Conservation (phyloP, 768 basidiomycete species). For the Suillus subalutaceus region DNA sequence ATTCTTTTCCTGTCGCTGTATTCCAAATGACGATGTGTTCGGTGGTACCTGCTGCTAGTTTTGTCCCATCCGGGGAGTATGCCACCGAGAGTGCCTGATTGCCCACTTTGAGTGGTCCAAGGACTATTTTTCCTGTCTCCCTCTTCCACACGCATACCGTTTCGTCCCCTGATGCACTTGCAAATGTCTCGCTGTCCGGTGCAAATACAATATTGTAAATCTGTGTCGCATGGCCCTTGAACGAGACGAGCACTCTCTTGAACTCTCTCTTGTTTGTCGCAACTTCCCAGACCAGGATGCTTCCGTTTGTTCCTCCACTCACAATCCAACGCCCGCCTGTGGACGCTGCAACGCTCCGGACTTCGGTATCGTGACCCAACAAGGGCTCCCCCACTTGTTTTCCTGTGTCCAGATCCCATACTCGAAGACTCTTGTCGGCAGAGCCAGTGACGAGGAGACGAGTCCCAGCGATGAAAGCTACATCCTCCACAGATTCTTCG, state of each 20-base stretch:
- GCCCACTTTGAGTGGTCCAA: background rate
- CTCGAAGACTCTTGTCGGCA: background rate
- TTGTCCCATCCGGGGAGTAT: background rate
- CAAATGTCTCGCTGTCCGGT: background rate
- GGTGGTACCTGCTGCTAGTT: conserved; percentile 10
- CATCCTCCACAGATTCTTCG: accelerated
- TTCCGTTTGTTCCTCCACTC: conserved; percentile 14
- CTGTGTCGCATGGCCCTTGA: background rate
- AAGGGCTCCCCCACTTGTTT: conserved; percentile 17
- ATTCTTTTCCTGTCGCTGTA: background rate
- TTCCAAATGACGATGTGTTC: conserved; percentile 8
- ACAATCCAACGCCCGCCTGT: conserved; percentile 16
- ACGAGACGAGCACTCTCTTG: background rate
- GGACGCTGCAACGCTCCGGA: conserved; percentile 39
- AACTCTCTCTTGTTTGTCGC: background rate
- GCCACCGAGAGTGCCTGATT: accelerated
- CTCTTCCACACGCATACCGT: conserved; percentile 3
- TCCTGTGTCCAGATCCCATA: conserved; percentile 22
- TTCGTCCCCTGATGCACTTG: background rate
- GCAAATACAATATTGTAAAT: background rate
- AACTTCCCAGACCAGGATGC: background rate
- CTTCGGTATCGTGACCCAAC: conserved; percentile 14
- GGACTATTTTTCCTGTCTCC: background rate
- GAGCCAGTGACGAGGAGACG: background rate
- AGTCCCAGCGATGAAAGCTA: background rate